These are phyloP conservation scores for Agrocybe praecox DNA, from an alignment of 768 basidiomycete genomes.

Conservation along the genomic window DNA sequence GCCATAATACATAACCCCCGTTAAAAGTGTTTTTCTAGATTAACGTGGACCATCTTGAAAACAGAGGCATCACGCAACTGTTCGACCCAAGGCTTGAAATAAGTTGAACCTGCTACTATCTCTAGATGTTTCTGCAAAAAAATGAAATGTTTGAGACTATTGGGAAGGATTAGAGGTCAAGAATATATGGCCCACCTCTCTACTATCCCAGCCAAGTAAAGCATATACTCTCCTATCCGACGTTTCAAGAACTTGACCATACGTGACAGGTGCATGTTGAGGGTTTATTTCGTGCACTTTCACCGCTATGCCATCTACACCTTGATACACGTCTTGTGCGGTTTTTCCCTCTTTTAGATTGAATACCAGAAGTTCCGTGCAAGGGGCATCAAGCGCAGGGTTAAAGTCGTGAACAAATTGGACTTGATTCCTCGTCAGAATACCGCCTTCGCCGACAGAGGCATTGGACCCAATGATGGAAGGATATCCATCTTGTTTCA, in stretches of 20 bases:
- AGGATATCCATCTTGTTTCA: slow-evolving; percentile 14
- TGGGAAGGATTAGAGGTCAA: background rate
- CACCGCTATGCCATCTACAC: background rate
- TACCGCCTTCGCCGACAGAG: slow-evolving; percentile 8
- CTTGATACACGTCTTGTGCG: background rate
- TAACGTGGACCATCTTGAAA: background rate
- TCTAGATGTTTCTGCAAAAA: background rate
- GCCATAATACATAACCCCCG: background rate
- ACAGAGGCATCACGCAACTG: background rate
- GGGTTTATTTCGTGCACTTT: background rate
- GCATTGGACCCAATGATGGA: slow-evolving; percentile 13
- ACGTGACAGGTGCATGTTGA: slow-evolving; percentile 2
- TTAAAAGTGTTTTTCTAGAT: background rate
- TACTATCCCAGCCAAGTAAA: slow-evolving; percentile 12
- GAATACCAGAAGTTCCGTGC: slow-evolving; percentile 11
- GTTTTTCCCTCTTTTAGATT: slow-evolving; percentile 5
- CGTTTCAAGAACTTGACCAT: slow-evolving; percentile 12
- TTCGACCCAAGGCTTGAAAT: background rate
- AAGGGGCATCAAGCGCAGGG: slow-evolving; percentile 12
- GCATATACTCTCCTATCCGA: background rate
- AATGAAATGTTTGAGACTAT: background rate
- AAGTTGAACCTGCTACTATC: background rate
- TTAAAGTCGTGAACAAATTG: slow-evolving; percentile 16
- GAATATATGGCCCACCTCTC: slow-evolving; percentile 1
- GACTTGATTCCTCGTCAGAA: slow-evolving; percentile 15